These are phyloP conservation scores for Malus hybrid DNA, from an alignment of 331 rosid genomes.

Conservation along the genomic window DNA sequence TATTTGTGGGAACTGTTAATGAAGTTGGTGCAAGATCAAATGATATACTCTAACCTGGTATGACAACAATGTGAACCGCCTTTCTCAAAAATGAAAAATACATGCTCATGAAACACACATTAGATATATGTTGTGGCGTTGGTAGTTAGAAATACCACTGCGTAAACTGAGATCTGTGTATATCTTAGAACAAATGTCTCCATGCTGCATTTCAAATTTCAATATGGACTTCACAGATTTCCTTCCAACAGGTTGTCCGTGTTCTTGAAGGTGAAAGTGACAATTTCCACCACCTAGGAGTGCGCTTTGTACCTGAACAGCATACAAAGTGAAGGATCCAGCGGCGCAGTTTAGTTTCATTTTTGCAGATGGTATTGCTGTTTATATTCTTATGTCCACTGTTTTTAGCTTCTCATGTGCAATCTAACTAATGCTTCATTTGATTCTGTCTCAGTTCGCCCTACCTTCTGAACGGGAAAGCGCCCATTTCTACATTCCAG, in stretches of 20 bases:
- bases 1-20: not conserved
- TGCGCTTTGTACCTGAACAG: conserved; percentile 25
- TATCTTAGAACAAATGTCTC: not conserved
- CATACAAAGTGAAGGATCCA: conserved; percentile 22
- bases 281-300: conserved; percentile 40
- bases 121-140: too few species aligned
- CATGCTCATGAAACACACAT: too few species aligned
- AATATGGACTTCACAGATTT: not conserved
- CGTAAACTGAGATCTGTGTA: not conserved
- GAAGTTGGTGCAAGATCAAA: not conserved
- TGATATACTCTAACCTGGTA: not conserved
- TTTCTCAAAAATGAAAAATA: too few species aligned
- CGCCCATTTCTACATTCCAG: conserved; percentile 30
- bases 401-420: not conserved
- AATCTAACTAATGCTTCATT: not conserved
- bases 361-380: not conserved
- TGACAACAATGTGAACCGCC: too few species aligned
- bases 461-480: conserved; percentile 47
- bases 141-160: not conserved
- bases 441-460: not conserved
- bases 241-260: conserved; percentile 54
- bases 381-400: not conserved
- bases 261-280: conserved; percentile 70
- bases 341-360: not conserved
- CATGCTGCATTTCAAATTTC: not conserved